Base-by-base conservation (phyloP, 1,284 basidiomycete genomes). In the Boletellus sp. region DNA sequence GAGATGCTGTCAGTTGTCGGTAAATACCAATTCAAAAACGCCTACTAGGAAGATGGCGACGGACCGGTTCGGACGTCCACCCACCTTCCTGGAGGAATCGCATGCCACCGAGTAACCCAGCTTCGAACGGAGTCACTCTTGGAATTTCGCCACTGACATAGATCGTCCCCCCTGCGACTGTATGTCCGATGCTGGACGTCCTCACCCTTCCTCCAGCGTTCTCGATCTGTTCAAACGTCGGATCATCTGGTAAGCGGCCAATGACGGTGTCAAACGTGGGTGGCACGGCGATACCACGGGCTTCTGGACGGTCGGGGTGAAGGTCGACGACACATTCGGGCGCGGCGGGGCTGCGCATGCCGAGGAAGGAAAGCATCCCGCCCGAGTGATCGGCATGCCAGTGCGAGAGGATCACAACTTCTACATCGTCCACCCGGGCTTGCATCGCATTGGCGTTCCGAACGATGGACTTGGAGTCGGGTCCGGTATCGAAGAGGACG, bases 301-400 rank as follows among this genome's bases (percentile, higher is more conserved):
- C 79, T 37, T 78, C 68, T 0, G 89, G 89, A 16, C 87, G 77
- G 57, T 80, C 75, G 0, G 88, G 88, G 58, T 91, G 88, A 20
- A 88, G 69, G 61, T 91, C 89, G 16, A 87, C 76, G 42, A 73
- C 59, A 52, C 82, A 79, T 19, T 36, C 27, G 3, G 33, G 47
- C 0, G 69, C 65, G 7, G 47, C n/a, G 10, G 64, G 36, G 37
- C 47, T 47, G 43, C 78, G 73, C 48, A 75, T 61, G 33, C 71
- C 65, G 5, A 87, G 70, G 55, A 82, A 84, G 32, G 79, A 79
- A 49, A 79, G 74, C 34, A 87, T 67, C 7, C 86, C 82, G 43
- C 84, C 87, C 13, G 86, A 87, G 67, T 92, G 88, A 59, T 92
- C 90, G 39, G 77, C 72, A 62, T 91, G 89, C 88, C 89, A 92